A percentile compares a stretch with the other conserved stretches of the same genome.
phyloP scores from a whole-genome alignment of 768 basidiomycete species.

The Amyloporia xantha region DNA sequence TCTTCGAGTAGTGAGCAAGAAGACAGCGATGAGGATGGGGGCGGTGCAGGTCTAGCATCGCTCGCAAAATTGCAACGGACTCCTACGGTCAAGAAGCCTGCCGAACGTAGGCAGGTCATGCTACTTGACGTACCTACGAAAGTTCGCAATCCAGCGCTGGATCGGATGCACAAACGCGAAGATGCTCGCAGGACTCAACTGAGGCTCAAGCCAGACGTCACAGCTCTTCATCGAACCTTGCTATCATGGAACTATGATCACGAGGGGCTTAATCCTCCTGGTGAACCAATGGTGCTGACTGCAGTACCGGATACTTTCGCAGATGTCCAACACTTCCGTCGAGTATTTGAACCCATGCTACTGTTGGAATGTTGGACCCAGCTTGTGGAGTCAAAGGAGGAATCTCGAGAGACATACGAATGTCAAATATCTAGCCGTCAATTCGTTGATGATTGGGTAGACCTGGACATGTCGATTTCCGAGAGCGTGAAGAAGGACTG shows the following conservation, averaged over 20 bases:
- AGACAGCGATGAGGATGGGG: slow-evolving; percentile 36
- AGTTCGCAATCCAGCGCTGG: slow-evolving; percentile 37
- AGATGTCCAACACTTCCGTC: slow-evolving; percentile 60
- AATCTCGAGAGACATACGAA: slow-evolving; percentile 43
- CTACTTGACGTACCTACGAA: slow-evolving; percentile 47
- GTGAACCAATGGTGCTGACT: slow-evolving; percentile 26
- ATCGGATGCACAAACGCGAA: slow-evolving; percentile 49
- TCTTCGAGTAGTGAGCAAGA: slow-evolving; percentile 47
- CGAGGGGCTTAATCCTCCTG: slow-evolving; percentile 54
- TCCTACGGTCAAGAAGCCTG: slow-evolving; percentile 49
- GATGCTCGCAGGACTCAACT: slow-evolving; percentile 55
- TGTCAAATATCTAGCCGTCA: slow-evolving; percentile 64
- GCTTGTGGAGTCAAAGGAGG: slow-evolving; percentile 71
- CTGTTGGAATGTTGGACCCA: slow-evolving; percentile 91
- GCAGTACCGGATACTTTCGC: slow-evolving; percentile 62
- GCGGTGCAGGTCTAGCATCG: slow-evolving; percentile 38
- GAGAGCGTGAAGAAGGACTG: slow-evolving; percentile 61
- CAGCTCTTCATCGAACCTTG: slow-evolving; percentile 66
- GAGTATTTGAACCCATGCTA: slow-evolving; percentile 78
- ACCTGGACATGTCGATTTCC: slow-evolving; percentile 62
- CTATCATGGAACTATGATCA: slow-evolving; percentile 86
- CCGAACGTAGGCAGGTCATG: slow-evolving; percentile 58
- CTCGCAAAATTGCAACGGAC: slow-evolving; percentile 57
- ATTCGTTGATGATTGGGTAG: slow-evolving; percentile 76
- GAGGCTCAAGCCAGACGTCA: slow-evolving; percentile 79